Percentiles rank a stretch among this genome's conserved stretches.
These are phyloP conservation scores for Hymenoscyphus infarciens DNA, from an alignment of 2,329 filamentous ascomycete species.

Conservation along the genomic window DNA sequence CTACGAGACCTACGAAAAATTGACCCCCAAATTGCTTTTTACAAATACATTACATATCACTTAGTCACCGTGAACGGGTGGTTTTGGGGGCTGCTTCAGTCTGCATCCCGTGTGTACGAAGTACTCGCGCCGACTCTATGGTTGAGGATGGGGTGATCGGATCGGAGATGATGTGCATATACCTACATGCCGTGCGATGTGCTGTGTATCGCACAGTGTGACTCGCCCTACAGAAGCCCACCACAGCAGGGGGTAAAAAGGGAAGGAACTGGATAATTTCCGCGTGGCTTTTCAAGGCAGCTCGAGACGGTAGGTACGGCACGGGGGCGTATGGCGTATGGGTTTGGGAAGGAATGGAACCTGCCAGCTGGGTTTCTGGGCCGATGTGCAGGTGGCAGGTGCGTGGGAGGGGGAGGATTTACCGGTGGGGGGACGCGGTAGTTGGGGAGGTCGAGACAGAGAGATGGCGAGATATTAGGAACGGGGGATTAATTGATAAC, in stretches of 20 bases:
- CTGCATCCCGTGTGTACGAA: too few species aligned
- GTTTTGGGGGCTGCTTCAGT: too few species aligned
- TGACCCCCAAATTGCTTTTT: too few species aligned
- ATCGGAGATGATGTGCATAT: neutral
- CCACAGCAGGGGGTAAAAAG: neutral
- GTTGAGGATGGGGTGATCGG: too few species aligned
- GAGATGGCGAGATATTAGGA: neutral
- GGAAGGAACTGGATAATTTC: neutral
- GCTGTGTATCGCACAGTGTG: neutral
- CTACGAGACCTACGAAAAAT: too few species aligned
- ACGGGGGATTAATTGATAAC: neutral
- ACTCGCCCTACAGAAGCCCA: neutral
- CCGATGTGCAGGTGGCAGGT: neutral
- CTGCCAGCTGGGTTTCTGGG: neutral
- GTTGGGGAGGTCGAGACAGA: neutral
- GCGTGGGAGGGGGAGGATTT: neutral
- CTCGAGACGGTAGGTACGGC: neutral
- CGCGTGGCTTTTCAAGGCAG: neutral
- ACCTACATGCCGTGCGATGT: neutral
- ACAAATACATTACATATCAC: too few species aligned
- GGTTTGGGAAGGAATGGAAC: neutral
- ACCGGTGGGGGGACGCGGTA: neutral
- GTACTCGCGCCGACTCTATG: too few species aligned
- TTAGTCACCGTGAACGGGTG: too few species aligned
- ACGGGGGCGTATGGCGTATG: neutral